These are phyloP conservation scores for Colletotrichum nymphaeae DNA, from an alignment of 2,329 filamentous ascomycete genomes.

Conservation along the genomic window DNA sequence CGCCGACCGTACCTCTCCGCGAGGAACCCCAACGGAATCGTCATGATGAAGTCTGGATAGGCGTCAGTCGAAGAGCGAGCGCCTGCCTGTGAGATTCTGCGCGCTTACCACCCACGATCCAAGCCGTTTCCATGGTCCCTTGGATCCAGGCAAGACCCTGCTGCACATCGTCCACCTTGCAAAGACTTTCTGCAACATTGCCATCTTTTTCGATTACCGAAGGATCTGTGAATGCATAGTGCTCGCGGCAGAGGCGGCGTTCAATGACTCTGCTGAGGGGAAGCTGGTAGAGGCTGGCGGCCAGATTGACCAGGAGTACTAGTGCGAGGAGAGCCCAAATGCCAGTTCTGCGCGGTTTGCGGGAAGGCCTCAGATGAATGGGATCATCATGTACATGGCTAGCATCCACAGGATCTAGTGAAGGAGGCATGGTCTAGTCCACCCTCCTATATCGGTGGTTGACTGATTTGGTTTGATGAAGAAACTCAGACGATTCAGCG, in stretches of 20 bases:
- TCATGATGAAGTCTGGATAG: conserved; percentile 58
- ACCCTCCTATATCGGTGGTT: background rate
- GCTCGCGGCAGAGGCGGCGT: conserved; percentile 59
- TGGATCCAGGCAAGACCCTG: conserved; percentile 63
- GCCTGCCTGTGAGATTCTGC: too few relatives aligned
- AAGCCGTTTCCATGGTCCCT: conserved; percentile 60
- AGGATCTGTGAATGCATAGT: conserved; percentile 57
- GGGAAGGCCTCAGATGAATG: background rate
- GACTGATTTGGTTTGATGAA: background rate
- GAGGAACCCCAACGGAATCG: conserved; percentile 59
- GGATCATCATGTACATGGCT: background rate
- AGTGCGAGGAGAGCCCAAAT: conserved; percentile 50
- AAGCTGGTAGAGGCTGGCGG: conserved; percentile 60
- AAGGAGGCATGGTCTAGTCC: background rate
- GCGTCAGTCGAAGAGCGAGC: background rate
- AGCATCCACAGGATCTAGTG: background rate
- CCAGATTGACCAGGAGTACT: conserved; percentile 58
- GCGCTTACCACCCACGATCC: conserved; percentile 58
- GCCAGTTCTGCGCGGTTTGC: conserved; percentile 2
- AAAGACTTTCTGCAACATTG: conserved; percentile 60
- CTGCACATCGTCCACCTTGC: conserved; percentile 65
- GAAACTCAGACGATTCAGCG: background rate
- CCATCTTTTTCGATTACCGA: conserved; percentile 43
- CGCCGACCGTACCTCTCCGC: conserved; percentile 56
- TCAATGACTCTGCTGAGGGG: conserved; percentile 60